Conservation (phyloP, 352 stramenopile species). For the Phytophthora kernoviae region DNA sequence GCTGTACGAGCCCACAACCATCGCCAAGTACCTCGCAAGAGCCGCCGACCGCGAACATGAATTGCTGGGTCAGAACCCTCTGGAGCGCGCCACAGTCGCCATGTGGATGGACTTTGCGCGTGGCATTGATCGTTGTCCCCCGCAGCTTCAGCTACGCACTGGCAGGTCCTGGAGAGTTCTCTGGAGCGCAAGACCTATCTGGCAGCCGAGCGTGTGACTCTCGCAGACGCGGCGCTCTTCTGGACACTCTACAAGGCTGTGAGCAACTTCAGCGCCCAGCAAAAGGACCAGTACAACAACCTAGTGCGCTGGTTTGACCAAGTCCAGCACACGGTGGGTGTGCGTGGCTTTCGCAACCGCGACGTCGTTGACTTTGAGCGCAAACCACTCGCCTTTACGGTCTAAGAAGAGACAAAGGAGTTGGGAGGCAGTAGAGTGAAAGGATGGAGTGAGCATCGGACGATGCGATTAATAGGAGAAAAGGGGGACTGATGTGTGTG, state of each 20-base stretch:
- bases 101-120: conserved; percentile 81
- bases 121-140: conserved; percentile 48
- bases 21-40: conserved; percentile 79
- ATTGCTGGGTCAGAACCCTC: conserved; percentile 53
- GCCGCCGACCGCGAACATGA: conserved; percentile 76
- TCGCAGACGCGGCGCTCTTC: conserved; percentile 82
- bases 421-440: neutral
- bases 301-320: conserved; percentile 88
- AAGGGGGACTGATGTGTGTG: neutral
- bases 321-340: conserved; percentile 82
- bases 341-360: conserved; percentile 80
- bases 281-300: conserved; percentile 58
- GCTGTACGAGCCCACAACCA: conserved; percentile 73
- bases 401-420: conserved; percentile 48
- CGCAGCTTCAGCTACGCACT: conserved; percentile 48
- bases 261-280: conserved; percentile 32
- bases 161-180: conserved; percentile 61
- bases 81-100: conserved; percentile 75
- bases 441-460: neutral
- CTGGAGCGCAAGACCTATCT: conserved; percentile 73
- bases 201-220: conserved; percentile 69
- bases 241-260: conserved; percentile 60
- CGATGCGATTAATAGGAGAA: neutral
- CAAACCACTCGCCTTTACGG: conserved; percentile 64
- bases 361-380: conserved; percentile 60